Evolutionary conservation across 768 basidiomycete genomes (phyloP), one percentile per base, ranked within the genome.

Genomic region (Mycena alexandri): DNA sequence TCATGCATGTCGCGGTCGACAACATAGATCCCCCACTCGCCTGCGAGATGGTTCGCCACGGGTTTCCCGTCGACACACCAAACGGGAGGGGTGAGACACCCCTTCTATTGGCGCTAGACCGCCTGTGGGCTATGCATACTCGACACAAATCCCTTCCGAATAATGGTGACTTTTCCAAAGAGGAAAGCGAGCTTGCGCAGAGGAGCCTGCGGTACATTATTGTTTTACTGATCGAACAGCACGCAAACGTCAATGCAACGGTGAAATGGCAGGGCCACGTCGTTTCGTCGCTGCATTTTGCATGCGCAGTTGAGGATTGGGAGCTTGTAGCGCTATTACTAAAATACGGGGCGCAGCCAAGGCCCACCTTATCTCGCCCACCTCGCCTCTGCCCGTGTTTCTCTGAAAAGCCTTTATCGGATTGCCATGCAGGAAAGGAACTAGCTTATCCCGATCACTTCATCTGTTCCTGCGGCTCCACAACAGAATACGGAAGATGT

Each of bases 321-420:
- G 71, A 73, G 16, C 63, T 75, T 29, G 61, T 73, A 24, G 42
- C 61, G 12, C 52, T 73, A 7, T 60, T 75, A 8, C 60, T 75
- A 25, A 34, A 66, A 25, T 66, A 74, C 43, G 73, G 73, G 0
- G 73, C 73, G 12, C 53, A 67, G 24, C 25, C 44, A 25, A 55
- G 68, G 6, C 58, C 62, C 17, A 47, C 56, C 13, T 38, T 36
- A 43, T 38, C 54, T 36, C 75, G 73, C 13, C 73, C 71, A 2
- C 58, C 56, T 12, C 71, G 69, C 17, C 62, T 63, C 9, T 76
- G 76, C 54, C 75, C 75, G 1, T 77, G 76, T 60, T 75, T 69
- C 61, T 75, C 75, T 21, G 76, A 74, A 9, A 43, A 69, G 60
- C 52, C 67, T 6, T 55, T 74, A 29, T 36, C 67, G 1, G 61